A percentile compares a stretch with the other conserved stretches of the same genome.
Evolutionary conservation across 192 early-diverging fungal species (phyloP).

Genomic region (Rhizoclosmatium sp.): DNA sequence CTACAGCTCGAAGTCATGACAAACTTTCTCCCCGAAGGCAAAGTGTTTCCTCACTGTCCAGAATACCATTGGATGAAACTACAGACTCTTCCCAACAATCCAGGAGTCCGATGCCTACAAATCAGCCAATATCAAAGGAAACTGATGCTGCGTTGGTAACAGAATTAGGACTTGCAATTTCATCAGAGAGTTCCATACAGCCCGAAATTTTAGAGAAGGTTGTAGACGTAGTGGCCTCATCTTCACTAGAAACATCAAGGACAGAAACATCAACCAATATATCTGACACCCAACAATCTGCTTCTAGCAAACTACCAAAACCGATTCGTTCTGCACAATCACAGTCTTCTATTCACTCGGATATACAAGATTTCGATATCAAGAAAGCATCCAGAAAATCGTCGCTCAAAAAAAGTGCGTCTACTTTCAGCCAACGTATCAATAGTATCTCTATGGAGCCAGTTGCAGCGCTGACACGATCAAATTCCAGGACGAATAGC

Average conservation of each 20-base stretch:
- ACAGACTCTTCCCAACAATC: not conserved
- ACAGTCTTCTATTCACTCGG: not conserved
- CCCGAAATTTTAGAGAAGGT: no score
- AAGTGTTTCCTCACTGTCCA: not conserved
- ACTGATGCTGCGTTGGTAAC: not conserved
- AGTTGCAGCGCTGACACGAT: not conserved
- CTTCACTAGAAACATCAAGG: no score
- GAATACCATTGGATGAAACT: not conserved
- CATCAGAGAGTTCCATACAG: not conserved
- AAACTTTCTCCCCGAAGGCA: not conserved
- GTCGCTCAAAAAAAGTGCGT: not conserved
- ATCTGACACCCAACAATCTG: no score
- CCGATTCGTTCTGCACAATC: not conserved
- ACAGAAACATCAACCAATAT: no score
- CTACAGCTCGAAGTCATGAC: not conserved
- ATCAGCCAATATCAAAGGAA: not conserved
- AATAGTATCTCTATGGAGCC: not conserved
- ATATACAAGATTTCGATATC: no score
- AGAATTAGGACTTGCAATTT: not conserved
- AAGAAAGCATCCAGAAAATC: not conserved
- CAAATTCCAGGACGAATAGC: not conserved
- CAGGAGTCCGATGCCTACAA: not conserved
- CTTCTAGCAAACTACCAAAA: not conserved
- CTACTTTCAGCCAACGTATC: not conserved
- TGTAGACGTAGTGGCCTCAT: no score